Base-by-base conservation (phyloP, 345 rosid species). In the Eucalyptus tenuipes region DNA sequence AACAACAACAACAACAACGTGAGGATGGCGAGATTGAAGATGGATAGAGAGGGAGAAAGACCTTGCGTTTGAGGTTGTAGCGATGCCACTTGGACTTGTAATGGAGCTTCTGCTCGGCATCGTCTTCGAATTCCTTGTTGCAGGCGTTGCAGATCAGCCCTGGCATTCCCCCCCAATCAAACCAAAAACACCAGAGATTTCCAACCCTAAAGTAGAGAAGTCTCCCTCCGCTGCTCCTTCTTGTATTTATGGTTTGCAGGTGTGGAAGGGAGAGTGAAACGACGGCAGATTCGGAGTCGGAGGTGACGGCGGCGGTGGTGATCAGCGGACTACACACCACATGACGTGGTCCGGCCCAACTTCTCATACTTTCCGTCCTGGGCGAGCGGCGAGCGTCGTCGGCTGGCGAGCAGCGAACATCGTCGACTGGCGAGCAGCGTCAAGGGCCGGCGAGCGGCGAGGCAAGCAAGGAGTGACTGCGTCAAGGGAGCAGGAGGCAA, bases 31-130 rank as follows among this genome's bases (percentile, higher is more conserved):
- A 1, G 31, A 57, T 52, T 48, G 47, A 88, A 17, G 17, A 81
- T 13, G 24, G 59, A 25, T 7, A 49, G 86, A 49, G 48, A 86
- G 27, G 37, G 6, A 49, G 86, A 57, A 84, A 52, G 33, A 97
- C 99, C 99, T 98, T 96, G 94, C 99, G 98, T 89, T 98, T 98
- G 93, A 97, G 97, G 90, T 96, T 97, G 93, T 98, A 98, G 89
- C 99, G 97, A 92, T 98, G 99, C 99, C 99, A 97, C 89, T 97
- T 99, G 91, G 98, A 96, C 91, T 93, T 98, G 95, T 95, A 96
- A 91, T 97, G 99, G 88, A 94, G 93, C 90, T 93, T 97, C 86
- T 95, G 98, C 48, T 97, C 98, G 13, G 93, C 91, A 87, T 96
- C 97, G 90, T 95, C 95, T 3, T 88, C 40, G 93, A 98, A 97